Percentiles rank a stretch among this genome's conserved stretches.
phyloP scores from a whole-genome alignment of 2,329 filamentous ascomycete species.

The Diaporthe australafricana region DNA sequence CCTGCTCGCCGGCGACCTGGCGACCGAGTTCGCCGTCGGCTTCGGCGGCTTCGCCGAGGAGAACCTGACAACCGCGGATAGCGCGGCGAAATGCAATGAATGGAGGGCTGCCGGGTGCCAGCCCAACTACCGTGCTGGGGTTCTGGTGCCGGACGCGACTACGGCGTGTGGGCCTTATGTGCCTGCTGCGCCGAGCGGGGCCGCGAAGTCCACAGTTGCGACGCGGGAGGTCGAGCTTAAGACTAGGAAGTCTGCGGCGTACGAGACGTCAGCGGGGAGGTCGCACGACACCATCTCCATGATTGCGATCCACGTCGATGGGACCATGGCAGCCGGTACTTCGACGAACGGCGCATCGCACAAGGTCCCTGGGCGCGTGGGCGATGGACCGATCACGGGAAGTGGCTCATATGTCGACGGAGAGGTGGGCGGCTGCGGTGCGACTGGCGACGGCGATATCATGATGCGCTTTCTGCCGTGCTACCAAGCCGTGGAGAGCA shows the following conservation, averaged over 20 bases:
- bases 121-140: constrained; percentile 60
- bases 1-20: constrained; percentile 61
- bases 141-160: constrained; percentile 57
- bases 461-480: constrained; percentile 70
- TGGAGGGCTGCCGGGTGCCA: constrained; percentile 59
- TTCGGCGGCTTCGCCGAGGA: constrained; percentile 60
- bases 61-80: constrained; percentile 56
- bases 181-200: constrained; percentile 43
- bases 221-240: constrained; percentile 24
- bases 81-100: constrained; percentile 51
- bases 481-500: constrained; percentile 67
- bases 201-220: not conserved
- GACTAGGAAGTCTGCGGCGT: not conserved
- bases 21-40: constrained; percentile 63
- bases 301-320: constrained; percentile 56
- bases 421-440: constrained; percentile 65
- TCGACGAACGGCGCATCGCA: constrained; percentile 66
- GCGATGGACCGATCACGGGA: constrained; percentile 66
- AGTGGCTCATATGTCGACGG: constrained; percentile 67
- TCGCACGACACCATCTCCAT: constrained; percentile 68
- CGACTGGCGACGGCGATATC: constrained; percentile 67
- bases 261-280: constrained; percentile 39
- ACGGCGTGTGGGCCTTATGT: constrained; percentile 60
- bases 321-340: constrained; percentile 64
- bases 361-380: constrained; percentile 67